Base-by-base conservation (phyloP, 768 basidiomycete species). In the Trametes villosa region DNA sequence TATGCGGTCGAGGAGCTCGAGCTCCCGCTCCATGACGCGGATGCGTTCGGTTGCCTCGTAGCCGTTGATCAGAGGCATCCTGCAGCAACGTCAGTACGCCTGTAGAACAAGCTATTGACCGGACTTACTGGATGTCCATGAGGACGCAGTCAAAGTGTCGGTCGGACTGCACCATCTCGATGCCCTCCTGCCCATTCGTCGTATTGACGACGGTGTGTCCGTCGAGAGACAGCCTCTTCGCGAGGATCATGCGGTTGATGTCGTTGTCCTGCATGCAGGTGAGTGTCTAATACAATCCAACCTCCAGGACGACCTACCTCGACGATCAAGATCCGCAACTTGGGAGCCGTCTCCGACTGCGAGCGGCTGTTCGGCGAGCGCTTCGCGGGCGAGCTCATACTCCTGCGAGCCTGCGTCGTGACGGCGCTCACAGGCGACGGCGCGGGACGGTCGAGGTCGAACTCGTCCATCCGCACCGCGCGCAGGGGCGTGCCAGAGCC, bases 31-130 rank as follows among this genome's bases (percentile, higher is more conserved):
- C 4, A 88, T 57, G 18, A 80, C 75, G 1, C 92, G 84, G 30
- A 93, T 92, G 45, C 83, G 78, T 50, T 78, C 73, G 0, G 90
- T 87, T 0, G 90, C 85, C 53, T 88, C 83, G 57, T 86, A 84
- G 12, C 92, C 91, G 65, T 91, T 82, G 47, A 92, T 76, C 53
- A 94, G 87, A 0, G 91, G 91, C 89, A 91, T 92, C 69, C 88
- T 91, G 63, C 18, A 17, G 26, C 38, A 20, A 55, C 27, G 24
- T 57, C 4, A 44, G 56, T 49, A 11, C 36, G 36, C 29, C 34
- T 20, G 1, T 40, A 45, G 24, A 4, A n/a, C 26, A 22, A 9
- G 22, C 18, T 18, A 17, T 38, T 38, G 4, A 20, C 12, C 33
- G 15, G 2, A 77, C 86, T 61, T 63, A 90, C 88, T 90, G 89